Conservation (phyloP, 805 yeast genomes). For the Jamesozyma lodderae region DNA sequence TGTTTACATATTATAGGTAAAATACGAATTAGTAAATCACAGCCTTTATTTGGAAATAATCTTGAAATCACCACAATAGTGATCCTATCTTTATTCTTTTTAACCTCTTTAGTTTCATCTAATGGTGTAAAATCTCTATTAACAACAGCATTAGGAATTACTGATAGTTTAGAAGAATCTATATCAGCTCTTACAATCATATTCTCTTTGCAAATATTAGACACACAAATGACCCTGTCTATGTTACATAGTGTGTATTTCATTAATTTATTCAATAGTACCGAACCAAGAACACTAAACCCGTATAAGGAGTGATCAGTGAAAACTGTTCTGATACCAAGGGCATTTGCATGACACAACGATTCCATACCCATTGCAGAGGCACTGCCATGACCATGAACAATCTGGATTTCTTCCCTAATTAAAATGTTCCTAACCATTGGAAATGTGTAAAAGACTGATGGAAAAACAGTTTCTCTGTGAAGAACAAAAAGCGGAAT, state of each 20-base stretch:
- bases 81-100: constrained; percentile 32
- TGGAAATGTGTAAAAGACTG: constrained; percentile 84
- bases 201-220: constrained; percentile 93
- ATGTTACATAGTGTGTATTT: constrained; percentile 78
- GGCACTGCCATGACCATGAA: constrained; percentile 92
- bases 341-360: constrained; percentile 79
- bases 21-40: constrained; percentile 73
- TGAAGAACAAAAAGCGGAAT: constrained; percentile 75
- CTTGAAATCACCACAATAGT: constrained; percentile 89
- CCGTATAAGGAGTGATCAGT: constrained; percentile 97
- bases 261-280: constrained; percentile 76
- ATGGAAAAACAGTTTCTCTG: constrained; percentile 78
- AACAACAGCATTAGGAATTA: constrained; percentile 93
- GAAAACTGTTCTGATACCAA: constrained; percentile 87
- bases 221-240: constrained; percentile 92
- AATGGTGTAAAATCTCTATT: constrained; percentile 66
- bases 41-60: constrained; percentile 92
- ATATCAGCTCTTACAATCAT: constrained; percentile 80
- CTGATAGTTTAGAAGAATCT: constrained; percentile 71
- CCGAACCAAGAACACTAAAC: constrained; percentile 75
- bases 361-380: constrained; percentile 85
- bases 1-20: constrained; percentile 72
- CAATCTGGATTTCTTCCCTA: constrained; percentile 76
- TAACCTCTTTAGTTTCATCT: constrained; percentile 4
- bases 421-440: constrained; percentile 74